phyloP scores from a whole-genome alignment of 352 stramenopile species.

The Pythium vanterpoolii region DNA sequence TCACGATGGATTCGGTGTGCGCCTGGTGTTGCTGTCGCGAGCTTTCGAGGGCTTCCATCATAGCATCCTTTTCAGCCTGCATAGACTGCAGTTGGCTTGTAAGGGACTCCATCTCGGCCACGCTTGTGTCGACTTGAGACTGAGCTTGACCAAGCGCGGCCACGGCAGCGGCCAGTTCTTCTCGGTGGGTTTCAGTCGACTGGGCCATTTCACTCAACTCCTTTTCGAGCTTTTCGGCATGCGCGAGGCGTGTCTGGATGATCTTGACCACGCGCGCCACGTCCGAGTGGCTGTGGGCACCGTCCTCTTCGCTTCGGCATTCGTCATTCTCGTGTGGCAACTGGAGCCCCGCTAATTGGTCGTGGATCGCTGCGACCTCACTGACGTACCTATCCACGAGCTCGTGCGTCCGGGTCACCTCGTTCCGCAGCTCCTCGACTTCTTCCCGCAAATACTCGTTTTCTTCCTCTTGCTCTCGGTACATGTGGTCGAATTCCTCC shows the following conservation, averaged over 20 bases:
- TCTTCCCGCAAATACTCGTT: constrained; percentile 9
- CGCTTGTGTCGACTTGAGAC: constrained; percentile 1
- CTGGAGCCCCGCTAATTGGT: background rate
- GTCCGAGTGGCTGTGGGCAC: background rate
- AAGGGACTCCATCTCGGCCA: constrained; percentile 17
- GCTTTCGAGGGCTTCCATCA: constrained; percentile 3
- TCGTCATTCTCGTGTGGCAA: background rate
- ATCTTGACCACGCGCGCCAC: background rate
- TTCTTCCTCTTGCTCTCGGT: constrained; percentile 8
- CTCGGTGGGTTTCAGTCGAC: constrained; percentile 8
- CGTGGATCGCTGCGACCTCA: constrained; percentile 3
- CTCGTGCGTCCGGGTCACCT: constrained; percentile 6
- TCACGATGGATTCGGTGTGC: background rate
- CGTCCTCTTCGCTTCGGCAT: background rate
- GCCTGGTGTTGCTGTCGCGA: background rate
- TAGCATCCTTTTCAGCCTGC: background rate
- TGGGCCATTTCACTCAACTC: constrained; percentile 10
- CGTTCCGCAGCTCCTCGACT: constrained; percentile 2
- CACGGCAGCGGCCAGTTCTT: constrained; percentile 9
- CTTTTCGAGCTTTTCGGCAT: constrained; percentile 2
- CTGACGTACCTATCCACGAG: constrained; percentile 1
- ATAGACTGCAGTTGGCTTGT: constrained; percentile 2
- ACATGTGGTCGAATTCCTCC: constrained; percentile 11
- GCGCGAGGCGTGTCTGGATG: background rate
- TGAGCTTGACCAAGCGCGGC: background rate